phyloP scores from a whole-genome alignment of 129 eudicot genomes.

The Escallonia herrerae region DNA sequence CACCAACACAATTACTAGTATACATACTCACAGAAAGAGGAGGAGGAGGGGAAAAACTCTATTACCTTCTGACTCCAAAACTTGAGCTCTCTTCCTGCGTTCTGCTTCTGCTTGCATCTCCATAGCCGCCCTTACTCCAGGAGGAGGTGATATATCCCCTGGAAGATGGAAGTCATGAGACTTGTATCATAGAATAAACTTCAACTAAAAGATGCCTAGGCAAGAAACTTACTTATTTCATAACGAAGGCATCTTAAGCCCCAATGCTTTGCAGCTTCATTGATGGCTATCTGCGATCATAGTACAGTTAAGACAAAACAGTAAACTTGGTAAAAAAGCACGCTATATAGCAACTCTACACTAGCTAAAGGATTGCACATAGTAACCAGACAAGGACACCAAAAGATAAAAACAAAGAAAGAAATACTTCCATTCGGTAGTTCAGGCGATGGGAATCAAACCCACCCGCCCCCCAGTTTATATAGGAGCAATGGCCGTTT shows the following conservation, averaged over 20 bases:
- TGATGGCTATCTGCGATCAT: slow-evolving; percentile 66
- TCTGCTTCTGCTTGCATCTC: slow-evolving; percentile 99
- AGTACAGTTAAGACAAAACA: not conserved
- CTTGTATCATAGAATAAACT: slow-evolving; percentile 5
- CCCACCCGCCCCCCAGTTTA: not conserved
- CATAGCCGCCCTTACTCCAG: slow-evolving; percentile 83
- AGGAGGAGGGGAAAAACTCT: not conserved
- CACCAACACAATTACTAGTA: not conserved
- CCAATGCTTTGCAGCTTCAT: slow-evolving; percentile 88
- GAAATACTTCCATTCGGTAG: too few relatives aligned
- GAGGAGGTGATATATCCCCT: slow-evolving; percentile 99
- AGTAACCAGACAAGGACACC: too few relatives aligned
- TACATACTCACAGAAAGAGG: not conserved
- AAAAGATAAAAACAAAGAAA: too few relatives aligned
- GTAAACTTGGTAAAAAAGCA: not conserved
- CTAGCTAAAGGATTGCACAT: too few relatives aligned
- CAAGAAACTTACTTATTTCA: slow-evolving; percentile 61
- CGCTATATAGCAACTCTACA: too few relatives aligned
- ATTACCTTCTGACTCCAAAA: slow-evolving; percentile 90
- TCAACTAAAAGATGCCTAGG: slow-evolving; percentile 9
- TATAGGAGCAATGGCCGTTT: slow-evolving; percentile 6
- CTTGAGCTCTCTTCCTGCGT: slow-evolving; percentile 90
- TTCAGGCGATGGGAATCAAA: too few relatives aligned
- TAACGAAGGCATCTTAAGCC: slow-evolving; percentile 90
- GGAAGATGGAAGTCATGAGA: not conserved